phyloP scores from a whole-genome alignment of 225 moss, liverwort and hornwort species.

The Neckera pumila region DNA sequence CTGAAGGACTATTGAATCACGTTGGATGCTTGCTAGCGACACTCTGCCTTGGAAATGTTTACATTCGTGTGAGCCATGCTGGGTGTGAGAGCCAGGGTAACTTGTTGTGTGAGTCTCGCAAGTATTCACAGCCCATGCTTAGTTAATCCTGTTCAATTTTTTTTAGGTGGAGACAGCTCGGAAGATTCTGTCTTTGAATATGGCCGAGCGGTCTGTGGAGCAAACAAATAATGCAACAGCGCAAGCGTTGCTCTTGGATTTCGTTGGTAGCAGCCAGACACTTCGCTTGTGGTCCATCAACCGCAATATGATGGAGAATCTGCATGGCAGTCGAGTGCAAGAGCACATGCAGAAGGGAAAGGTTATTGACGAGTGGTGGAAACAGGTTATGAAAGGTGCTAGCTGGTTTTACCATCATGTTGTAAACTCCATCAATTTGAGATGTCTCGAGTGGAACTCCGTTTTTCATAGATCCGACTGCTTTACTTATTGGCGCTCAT shows the following conservation, averaged over 20 bases:
- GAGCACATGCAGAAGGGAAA: slow-evolving; percentile 94
- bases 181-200: slow-evolving; percentile 85
- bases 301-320: slow-evolving; percentile 91
- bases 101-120: background rate
- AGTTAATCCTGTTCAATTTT: background rate
- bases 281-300: slow-evolving; percentile 90
- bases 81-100: background rate
- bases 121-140: background rate
- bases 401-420: background rate
- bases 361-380: slow-evolving; percentile 98
- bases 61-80: background rate
- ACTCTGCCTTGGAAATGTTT: background rate
- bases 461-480: background rate
- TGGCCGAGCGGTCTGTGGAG: slow-evolving; percentile 91
- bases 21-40: background rate
- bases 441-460: background rate
- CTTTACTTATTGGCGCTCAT: background rate
- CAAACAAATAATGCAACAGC: slow-evolving; percentile 66
- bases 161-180: slow-evolving; percentile 87
- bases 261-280: slow-evolving; percentile 90
- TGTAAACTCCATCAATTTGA: background rate
- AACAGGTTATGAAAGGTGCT: slow-evolving; percentile 71
- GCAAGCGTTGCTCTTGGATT: slow-evolving; percentile 87
- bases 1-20: background rate
- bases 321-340: slow-evolving; percentile 83